phyloP scores from a whole-genome alignment of 2,329 filamentous ascomycete species.

The Neophaeococcomyces aloes region DNA sequence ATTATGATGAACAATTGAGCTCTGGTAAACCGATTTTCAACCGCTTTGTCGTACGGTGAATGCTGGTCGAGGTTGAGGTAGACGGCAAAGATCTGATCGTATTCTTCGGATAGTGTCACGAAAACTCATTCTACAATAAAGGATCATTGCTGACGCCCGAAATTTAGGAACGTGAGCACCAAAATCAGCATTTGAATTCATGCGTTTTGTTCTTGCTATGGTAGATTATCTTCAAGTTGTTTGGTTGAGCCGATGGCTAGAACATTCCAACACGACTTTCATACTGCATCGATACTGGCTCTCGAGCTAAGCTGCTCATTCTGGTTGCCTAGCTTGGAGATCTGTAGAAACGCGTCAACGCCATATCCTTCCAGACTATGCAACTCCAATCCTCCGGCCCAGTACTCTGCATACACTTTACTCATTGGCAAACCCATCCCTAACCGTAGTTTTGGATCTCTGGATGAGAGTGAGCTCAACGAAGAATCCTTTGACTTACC shows the following conservation, averaged over 20 bases:
- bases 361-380: conserved; percentile 94
- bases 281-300: conserved; percentile 68
- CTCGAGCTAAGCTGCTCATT: conserved; percentile 82
- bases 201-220: neutral
- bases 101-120: no score
- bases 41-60: conserved; percentile 29
- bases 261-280: neutral
- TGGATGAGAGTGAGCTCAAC: conserved; percentile 65
- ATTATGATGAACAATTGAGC: conserved; percentile 15
- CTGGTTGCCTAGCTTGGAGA: conserved; percentile 93
- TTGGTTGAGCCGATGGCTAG: no score
- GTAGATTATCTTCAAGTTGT: neutral
- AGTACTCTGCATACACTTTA: conserved; percentile 92
- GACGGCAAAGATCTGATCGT: conserved; percentile 29
- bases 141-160: neutral
- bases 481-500: conserved; percentile 48
- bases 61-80: conserved; percentile 43
- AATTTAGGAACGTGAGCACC: neutral
- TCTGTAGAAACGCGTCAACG: conserved; percentile 89
- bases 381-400: conserved; percentile 83
- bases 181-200: neutral
- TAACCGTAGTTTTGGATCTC: conserved; percentile 75
- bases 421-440: conserved; percentile 92
- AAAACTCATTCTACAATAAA: no score
- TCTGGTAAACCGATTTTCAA: conserved; percentile 45